These are phyloP conservation scores for Claviceps purpurea DNA, from an alignment of 2,329 filamentous ascomycete species.

Conservation along the genomic window DNA sequence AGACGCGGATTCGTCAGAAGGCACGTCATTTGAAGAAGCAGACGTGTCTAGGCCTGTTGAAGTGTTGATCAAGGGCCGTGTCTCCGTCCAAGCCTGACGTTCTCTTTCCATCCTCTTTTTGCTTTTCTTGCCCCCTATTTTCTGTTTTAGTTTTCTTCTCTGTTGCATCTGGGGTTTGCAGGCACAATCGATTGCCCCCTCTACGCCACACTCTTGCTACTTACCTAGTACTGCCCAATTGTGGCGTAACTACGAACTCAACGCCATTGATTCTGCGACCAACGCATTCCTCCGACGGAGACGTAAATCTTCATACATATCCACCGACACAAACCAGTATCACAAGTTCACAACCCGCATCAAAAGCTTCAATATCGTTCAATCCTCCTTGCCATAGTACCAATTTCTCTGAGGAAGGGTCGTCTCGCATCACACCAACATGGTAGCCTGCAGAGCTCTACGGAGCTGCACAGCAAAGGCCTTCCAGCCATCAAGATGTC, in stretches of 20 bases:
- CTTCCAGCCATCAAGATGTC: slow-evolving; percentile 9
- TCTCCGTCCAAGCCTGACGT: neutral
- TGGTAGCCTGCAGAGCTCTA: slow-evolving; percentile 19
- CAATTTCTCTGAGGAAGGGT: neutral
- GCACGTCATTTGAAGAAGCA: neutral
- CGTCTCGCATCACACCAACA: slow-evolving; percentile 3
- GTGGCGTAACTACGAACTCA: neutral
- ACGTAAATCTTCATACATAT: neutral
- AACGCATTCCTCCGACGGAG: neutral
- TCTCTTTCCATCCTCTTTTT: neutral
- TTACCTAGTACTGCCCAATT: neutral
- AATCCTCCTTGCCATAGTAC: neutral
- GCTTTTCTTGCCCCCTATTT: neutral
- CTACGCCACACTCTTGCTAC: neutral
- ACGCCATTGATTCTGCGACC: neutral
- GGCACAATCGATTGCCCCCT: neutral
- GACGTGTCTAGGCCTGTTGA: neutral
- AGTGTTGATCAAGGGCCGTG: no score
- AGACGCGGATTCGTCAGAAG: neutral
- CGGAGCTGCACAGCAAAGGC: slow-evolving; percentile 15
- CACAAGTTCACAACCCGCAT: neutral
- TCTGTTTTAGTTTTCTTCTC: neutral
- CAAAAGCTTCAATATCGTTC: neutral
- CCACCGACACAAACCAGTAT: neutral
- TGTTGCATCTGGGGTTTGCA: neutral